Evolutionary conservation across 2,329 filamentous ascomycete species (phyloP).

Genomic region (Ceratocystis harringtonii): DNA sequence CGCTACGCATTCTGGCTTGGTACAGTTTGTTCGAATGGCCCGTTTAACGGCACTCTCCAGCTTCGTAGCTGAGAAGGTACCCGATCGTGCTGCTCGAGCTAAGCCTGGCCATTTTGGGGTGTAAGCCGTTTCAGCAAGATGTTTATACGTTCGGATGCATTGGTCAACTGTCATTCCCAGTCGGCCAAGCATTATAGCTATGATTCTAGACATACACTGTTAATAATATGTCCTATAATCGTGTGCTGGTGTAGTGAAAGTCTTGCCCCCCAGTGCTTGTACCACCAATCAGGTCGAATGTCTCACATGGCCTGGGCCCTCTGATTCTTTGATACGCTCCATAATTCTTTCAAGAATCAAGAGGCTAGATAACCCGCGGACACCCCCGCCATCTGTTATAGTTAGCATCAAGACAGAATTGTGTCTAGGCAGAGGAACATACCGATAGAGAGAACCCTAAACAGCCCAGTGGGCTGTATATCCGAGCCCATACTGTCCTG

Average conservation of each 20-base stretch:
- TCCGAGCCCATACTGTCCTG: no score
- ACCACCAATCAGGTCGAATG: slow-evolving; percentile 23
- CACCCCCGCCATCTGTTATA: slow-evolving; percentile 20
- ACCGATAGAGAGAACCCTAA: background rate
- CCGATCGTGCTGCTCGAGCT: background rate
- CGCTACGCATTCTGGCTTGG: background rate
- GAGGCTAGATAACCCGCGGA: slow-evolving; percentile 22
- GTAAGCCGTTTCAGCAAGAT: background rate
- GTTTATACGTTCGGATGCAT: background rate
- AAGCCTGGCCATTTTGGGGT: background rate
- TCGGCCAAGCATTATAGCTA: background rate
- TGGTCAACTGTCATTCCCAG: background rate
- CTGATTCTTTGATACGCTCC: slow-evolving; percentile 17
- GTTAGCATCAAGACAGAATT: background rate
- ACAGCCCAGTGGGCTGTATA: background rate
- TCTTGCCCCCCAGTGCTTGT: slow-evolving; percentile 23
- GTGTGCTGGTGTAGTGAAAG: background rate
- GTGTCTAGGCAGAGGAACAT: background rate
- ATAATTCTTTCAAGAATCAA: slow-evolving; percentile 22
- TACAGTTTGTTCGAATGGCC: background rate
- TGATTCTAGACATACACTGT: background rate
- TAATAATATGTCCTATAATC: slow-evolving; percentile 13
- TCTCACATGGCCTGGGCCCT: slow-evolving; percentile 21
- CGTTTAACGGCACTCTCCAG: background rate
- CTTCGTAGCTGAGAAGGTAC: background rate